phyloP scores from a whole-genome alignment of 2,329 filamentous ascomycete genomes.

The Neonectria sp. region DNA sequence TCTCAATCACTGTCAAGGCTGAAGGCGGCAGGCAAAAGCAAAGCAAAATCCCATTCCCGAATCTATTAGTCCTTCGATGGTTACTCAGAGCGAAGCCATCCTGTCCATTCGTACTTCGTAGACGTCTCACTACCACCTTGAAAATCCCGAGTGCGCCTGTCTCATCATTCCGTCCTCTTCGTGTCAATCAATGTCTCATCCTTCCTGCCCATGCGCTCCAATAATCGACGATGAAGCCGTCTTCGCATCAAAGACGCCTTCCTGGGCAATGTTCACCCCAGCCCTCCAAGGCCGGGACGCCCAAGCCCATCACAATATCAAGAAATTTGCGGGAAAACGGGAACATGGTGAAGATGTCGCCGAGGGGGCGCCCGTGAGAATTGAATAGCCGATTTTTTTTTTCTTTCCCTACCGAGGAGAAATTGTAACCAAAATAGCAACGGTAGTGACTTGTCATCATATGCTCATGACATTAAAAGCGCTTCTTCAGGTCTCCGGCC shows the following conservation, averaged over 20 bases:
- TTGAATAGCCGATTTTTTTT: background rate
- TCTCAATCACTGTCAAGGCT: background rate
- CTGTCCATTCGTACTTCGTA: background rate
- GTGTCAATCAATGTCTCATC: conserved; percentile 2
- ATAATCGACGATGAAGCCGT: background rate
- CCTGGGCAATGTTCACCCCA: background rate
- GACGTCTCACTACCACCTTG: background rate
- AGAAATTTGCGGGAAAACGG: background rate
- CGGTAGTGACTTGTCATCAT: background rate
- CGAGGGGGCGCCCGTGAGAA: background rate
- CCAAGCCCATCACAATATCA: background rate
- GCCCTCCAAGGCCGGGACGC: background rate
- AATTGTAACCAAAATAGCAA: background rate
- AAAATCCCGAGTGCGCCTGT: background rate
- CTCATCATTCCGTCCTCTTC: background rate
- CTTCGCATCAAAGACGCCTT: background rate
- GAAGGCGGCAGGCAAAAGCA: background rate
- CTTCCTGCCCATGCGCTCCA: background rate
- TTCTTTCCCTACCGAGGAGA: background rate
- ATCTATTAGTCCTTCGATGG: background rate
- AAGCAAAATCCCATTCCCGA: background rate
- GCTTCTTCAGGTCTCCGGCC: conserved; percentile 21
- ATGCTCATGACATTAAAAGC: conserved; percentile 10
- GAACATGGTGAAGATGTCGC: too few relatives aligned
- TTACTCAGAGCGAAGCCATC: background rate